Percentiles rank a stretch among this genome's conserved stretches.
Evolutionary conservation across 2,329 filamentous ascomycete genomes (phyloP).

Genomic region (Monosporascus cannonballus): DNA sequence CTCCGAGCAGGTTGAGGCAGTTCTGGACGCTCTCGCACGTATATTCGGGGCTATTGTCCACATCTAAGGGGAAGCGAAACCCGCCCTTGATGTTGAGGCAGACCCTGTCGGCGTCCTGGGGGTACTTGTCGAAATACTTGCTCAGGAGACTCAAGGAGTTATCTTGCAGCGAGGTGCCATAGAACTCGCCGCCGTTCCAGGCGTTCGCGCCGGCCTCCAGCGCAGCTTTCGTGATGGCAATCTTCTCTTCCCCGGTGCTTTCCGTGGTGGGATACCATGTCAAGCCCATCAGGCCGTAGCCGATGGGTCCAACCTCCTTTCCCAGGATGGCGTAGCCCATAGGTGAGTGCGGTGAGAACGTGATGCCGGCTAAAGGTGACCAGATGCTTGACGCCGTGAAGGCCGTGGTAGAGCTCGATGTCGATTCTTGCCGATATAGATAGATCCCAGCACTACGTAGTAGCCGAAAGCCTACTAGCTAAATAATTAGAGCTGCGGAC

Average conservation of each 20-base stretch:
- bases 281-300: constrained; percentile 33
- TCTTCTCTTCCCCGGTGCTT: constrained; percentile 26
- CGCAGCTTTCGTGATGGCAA: constrained; percentile 39
- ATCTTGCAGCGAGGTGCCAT: constrained; percentile 36
- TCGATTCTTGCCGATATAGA: too few relatives aligned
- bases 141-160: constrained; percentile 45
- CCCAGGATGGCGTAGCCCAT: constrained; percentile 12
- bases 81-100: constrained; percentile 48
- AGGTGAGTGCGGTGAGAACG: neutral
- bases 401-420: too few relatives aligned
- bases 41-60: constrained; percentile 32
- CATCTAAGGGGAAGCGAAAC: constrained; percentile 17
- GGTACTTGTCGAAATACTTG: constrained; percentile 46
- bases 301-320: constrained; percentile 10
- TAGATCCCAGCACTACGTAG: too few relatives aligned
- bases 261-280: constrained; percentile 38
- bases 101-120: constrained; percentile 45
- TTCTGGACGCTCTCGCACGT: constrained; percentile 43
- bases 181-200: constrained; percentile 49
- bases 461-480: too few relatives aligned
- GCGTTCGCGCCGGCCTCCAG: constrained; percentile 25
- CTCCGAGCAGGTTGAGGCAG: constrained; percentile 30
- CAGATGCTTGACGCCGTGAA: too few relatives aligned
- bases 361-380: too few relatives aligned
- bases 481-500: too few relatives aligned